phyloP scores from a whole-genome alignment of 805 yeast species.

The Saccharomycopsis sp. region DNA sequence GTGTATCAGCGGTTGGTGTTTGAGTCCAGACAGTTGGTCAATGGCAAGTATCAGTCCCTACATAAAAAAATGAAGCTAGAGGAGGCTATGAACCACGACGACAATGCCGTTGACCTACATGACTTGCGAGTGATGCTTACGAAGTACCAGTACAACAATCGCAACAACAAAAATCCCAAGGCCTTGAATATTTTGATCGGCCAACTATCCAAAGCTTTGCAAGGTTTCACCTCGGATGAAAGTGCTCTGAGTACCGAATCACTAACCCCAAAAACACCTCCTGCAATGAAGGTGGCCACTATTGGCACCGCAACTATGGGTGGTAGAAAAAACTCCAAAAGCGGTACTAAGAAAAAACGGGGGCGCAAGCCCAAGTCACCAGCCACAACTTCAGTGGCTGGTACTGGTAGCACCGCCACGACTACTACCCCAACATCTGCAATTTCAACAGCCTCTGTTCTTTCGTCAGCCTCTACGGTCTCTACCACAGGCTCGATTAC shows the following conservation, averaged over 20 bases:
- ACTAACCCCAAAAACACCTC: constrained; percentile 1
- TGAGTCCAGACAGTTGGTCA: neutral
- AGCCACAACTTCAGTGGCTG: too few relatives aligned
- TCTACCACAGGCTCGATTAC: neutral
- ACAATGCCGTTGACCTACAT: neutral
- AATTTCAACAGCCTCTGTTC: neutral
- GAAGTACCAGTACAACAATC: neutral
- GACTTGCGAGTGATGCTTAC: neutral
- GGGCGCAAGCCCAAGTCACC: neutral
- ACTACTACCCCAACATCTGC: neutral
- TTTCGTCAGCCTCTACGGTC: neutral
- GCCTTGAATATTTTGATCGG: neutral
- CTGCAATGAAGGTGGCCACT: neutral
- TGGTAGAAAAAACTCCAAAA: neutral
- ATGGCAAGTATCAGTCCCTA: neutral
- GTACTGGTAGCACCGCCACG: neutral
- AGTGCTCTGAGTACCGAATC: neutral
- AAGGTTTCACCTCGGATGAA: neutral
- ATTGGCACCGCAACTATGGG: neutral
- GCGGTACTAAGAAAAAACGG: neutral
- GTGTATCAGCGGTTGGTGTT: neutral
- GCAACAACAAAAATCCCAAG: neutral
- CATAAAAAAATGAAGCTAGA: neutral
- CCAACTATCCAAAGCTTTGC: neutral
- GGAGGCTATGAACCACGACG: neutral